Conservation (phyloP, 2,329 filamentous ascomycete species). For the Domatiomyces catenatus region DNA sequence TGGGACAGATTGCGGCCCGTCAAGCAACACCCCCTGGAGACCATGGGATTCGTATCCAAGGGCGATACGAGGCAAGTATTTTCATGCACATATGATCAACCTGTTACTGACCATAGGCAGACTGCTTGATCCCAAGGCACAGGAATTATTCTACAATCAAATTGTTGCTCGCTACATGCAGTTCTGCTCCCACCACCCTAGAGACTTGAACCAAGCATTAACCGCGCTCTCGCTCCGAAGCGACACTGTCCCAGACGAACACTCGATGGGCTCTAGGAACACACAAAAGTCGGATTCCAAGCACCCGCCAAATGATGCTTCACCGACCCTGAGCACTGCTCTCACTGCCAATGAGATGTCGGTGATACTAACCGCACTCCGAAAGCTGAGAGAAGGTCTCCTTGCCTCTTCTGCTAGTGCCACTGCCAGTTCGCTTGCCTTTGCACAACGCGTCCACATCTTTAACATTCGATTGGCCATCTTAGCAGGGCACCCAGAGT, state of each 20-base stretch:
- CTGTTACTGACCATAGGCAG: slow-evolving; percentile 30
- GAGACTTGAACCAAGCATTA: slow-evolving; percentile 61
- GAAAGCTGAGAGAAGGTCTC: slow-evolving; percentile 83
- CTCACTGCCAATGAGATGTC: slow-evolving; percentile 43
- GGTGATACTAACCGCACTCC: slow-evolving; percentile 64
- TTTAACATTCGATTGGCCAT: slow-evolving; percentile 80
- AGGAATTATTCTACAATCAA: slow-evolving; percentile 73
- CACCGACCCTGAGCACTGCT: slow-evolving; percentile 5
- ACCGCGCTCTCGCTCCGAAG: slow-evolving; percentile 42
- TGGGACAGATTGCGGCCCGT: slow-evolving; percentile 61
- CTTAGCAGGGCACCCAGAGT: slow-evolving; percentile 65
- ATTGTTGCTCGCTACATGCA: slow-evolving; percentile 81
- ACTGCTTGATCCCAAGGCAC: slow-evolving; percentile 57
- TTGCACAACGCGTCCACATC: slow-evolving; percentile 77
- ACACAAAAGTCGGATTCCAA: not conserved
- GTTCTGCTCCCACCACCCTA: slow-evolving; percentile 64
- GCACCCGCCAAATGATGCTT: slow-evolving; percentile 2
- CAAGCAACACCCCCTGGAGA: slow-evolving; percentile 61
- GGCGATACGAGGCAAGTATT: slow-evolving; percentile 60
- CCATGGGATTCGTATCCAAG: slow-evolving; percentile 75
- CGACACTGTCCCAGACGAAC: slow-evolving; percentile 17
- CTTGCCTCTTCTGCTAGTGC: slow-evolving; percentile 55
- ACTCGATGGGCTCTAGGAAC: slow-evolving; percentile 6
- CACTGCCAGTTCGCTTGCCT: slow-evolving; percentile 52
- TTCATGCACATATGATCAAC: slow-evolving; percentile 2